These are phyloP conservation scores for Zygoascus biomembranicola DNA, from an alignment of 805 yeast species.

Conservation along the genomic window DNA sequence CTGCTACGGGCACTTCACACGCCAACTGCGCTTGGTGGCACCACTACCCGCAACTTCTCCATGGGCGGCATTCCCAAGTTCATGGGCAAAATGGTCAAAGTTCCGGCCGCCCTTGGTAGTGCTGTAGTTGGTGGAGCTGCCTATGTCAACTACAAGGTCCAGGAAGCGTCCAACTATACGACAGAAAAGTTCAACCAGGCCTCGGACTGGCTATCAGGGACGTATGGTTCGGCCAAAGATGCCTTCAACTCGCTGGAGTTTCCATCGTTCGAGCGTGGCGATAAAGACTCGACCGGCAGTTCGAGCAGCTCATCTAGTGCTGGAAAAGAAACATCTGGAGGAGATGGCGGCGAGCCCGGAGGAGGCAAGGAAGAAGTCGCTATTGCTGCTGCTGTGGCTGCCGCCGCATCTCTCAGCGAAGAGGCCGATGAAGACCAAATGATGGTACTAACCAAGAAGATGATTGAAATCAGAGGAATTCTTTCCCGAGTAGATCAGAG, in stretches of 20 bases:
- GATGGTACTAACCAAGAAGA: conserved; percentile 82
- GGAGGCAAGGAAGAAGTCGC: conserved; percentile 31
- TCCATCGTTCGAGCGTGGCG: conserved; percentile 11
- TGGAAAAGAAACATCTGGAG: conserved; percentile 20
- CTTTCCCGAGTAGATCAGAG: conserved; percentile 67
- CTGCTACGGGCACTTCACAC: neutral
- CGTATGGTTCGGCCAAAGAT: conserved; percentile 43
- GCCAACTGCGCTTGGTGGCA: neutral
- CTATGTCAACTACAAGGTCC: conserved; percentile 84
- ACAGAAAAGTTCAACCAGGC: conserved; percentile 55
- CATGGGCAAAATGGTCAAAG: conserved; percentile 16
- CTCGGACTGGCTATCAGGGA: conserved; percentile 38
- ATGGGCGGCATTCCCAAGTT: conserved; percentile 16
- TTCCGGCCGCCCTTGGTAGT: conserved; percentile 83
- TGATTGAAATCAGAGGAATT: conserved; percentile 90
- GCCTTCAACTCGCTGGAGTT: conserved; percentile 33
- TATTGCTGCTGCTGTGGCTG: conserved; percentile 52
- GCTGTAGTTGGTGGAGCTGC: conserved; percentile 93
- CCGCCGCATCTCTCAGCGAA: conserved; percentile 40
- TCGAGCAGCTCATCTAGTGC: conserved; percentile 27
- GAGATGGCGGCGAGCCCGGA: conserved; percentile 21
- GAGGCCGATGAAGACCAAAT: conserved; percentile 57
- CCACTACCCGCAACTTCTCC: conserved; percentile 6
- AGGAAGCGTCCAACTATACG: conserved; percentile 70
- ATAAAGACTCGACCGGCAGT: conserved; percentile 12